Evolutionary conservation across 2,329 filamentous ascomycete genomes (phyloP), one percentile per base, ranked within the genome.

Genomic region (Penicillium thymicola): DNA sequence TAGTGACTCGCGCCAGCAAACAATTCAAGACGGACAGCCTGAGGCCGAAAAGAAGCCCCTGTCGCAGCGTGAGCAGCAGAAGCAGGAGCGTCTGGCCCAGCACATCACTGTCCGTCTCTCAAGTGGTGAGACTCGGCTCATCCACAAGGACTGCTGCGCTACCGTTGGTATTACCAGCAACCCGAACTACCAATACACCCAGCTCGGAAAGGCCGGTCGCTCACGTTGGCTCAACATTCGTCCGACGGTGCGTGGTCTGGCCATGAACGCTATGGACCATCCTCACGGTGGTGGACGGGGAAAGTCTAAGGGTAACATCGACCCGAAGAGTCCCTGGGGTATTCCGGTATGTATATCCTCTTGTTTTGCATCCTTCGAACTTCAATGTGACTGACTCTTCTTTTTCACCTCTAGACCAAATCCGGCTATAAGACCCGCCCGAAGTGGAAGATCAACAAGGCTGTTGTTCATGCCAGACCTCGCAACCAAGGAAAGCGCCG

Each of bases 181-280:
- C 76, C 85, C 89, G 45, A 89, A 96, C 73, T 89, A 92, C 74
- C 90, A 96, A 65, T 96, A 95, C 76, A 83, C 86, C 63, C 90
- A 94, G 70, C 83, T 99, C 55, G 95, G 95, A 67, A 99, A 99
- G 79, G 94, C 94, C 67, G 94, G 94, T 71, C 86, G 95, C 68
- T 92, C 88, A 67, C 85, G 94, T 70, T 97, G 92, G 92, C 78
- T 97, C 64, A 94, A 94, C 71, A 96, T 95, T 70, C 83, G 94
- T 65, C 94, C 94, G 16, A 97, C 94, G 0, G 94, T 99, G 43
- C 87, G 95, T 81, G 95, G 94, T 88, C 79, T 97, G 67, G 94
- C 95, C 61, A 99, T 99, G 95, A 99, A 99, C 81, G 92, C 93
- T 86, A 89, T 87, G 68, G 94, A 99, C 71, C 94, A 99, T 82